Base-by-base conservation (phyloP, 108 stramenopile genomes). In the Bacterosira constricta region DNA sequence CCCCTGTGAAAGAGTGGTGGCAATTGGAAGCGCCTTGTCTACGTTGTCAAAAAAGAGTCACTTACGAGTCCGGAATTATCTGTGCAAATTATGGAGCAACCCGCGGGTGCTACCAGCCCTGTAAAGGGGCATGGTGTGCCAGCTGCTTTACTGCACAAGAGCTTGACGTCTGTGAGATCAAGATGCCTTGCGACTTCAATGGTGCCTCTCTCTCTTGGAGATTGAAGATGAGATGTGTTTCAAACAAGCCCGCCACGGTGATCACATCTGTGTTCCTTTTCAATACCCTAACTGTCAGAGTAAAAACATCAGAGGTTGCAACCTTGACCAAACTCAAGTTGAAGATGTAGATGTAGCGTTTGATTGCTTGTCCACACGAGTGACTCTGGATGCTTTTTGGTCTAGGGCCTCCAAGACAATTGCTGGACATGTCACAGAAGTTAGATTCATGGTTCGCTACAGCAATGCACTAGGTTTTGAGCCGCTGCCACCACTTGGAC, bases 51-150 rank as follows among this genome's bases (percentile, higher is more conserved):
- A n/a, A 26, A 23, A 13, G 23, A 26, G 50, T 51, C 17, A 51
- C 50, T 1, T 51, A 51, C 11, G 50, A 51, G n/a, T n/a, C n/a
- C n/a, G n/a, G n/a, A n/a, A n/a, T n/a, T n/a, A n/a, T n/a, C n/a
- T n/a, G n/a, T n/a, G 50, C 54, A 10, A 60, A 35, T 27, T 60
- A 41, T 60, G 58, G 58, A 12, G 31, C 12, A 18, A 60, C 58
- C 58, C 31, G 31, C 18, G 58, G 58, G 32, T 10, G 21, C 27
- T 60, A 18, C 3, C 27, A 23, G 17, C 18, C 27, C 1, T 60
- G 58, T 60, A 30, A 60, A 27, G 31, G 39, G 12, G 58, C 18
- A 18, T 65, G 64, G 64, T 65, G 64, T 53, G 47, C 47, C 9
- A 10, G 29, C 12, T 65, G 64, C 7, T 65, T 53, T 53, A 12